These are phyloP conservation scores for Madurella mycetomatis DNA, from an alignment of 2,329 filamentous ascomycete species.

Conservation along the genomic window DNA sequence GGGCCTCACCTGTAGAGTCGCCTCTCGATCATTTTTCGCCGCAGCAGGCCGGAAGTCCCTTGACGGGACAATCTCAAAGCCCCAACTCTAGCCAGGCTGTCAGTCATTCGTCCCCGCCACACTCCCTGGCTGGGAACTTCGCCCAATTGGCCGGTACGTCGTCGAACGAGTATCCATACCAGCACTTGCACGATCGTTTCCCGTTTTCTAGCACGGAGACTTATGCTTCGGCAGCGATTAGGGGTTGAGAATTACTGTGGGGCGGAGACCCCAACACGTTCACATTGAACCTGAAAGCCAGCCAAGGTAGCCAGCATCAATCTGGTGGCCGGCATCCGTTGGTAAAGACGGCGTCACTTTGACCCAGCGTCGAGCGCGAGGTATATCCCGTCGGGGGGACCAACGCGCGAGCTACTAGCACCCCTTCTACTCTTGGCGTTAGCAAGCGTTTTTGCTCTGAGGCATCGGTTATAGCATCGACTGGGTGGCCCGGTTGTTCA, in stretches of 20 bases:
- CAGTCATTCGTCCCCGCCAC: constrained; percentile 40
- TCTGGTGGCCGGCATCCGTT: too few species aligned
- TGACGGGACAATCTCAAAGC: constrained; percentile 23
- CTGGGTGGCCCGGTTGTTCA: background rate
- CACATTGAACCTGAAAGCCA: too few species aligned
- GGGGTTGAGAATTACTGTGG: constrained; percentile 28
- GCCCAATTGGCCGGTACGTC: constrained; percentile 45
- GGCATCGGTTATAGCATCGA: background rate
- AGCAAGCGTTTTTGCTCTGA: background rate
- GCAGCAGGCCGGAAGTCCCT: constrained; percentile 31
- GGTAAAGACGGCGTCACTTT: background rate
- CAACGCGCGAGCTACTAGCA: background rate
- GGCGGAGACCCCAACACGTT: too few species aligned
- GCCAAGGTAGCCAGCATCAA: too few species aligned
- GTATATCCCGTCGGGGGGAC: background rate
- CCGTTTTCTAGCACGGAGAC: constrained; percentile 45
- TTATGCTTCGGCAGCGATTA: constrained; percentile 48
- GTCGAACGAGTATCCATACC: constrained; percentile 39
- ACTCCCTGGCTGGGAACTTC: constrained; percentile 42
- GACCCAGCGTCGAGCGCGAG: background rate
- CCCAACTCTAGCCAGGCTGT: constrained; percentile 31
- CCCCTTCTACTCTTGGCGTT: background rate
- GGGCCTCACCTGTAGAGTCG: constrained; percentile 34
- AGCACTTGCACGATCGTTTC: constrained; percentile 44
- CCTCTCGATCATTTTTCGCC: constrained; percentile 28